Base-by-base conservation (phyloP, 768 basidiomycete species). In the Auricularia auricula-judae region DNA sequence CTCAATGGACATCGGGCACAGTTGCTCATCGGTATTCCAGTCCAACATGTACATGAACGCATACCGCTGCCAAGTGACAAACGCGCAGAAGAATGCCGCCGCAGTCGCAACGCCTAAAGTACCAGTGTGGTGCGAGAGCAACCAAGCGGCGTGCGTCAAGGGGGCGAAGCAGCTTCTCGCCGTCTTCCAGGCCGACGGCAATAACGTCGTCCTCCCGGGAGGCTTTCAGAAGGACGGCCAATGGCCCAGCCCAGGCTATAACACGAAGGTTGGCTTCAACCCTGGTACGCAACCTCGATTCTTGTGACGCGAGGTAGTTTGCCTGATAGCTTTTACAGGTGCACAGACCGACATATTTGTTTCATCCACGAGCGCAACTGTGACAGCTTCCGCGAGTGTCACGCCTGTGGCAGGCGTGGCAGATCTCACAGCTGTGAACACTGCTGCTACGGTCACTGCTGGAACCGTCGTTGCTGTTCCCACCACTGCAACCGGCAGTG, bases 1-100 rank as follows among this genome's bases (percentile, higher is more conserved):
- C 12, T 42, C 39, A 42, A 14, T 42, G 58, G 64, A 23, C 23
- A 23, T 23, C 23, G 47, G 65, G 65, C 12, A 42, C 2, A 42
- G 7, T 42, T 8, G 2, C 39, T 42, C 3, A 42, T 14, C 3
- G 39, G 39, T 7, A 7, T 7, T 14, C 2, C 10, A 59, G 53
- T 63, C 65, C 5, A 66, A 66, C 59, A 64, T 66, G 23, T 66
- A 66, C 59, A 58, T 64, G 36, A 35, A 4, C 39, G 44, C 63
- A 14, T 64, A 64, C 23, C 29, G 63, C 16, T 66, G 63, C 54
- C 53, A 60, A 14, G 65, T 66, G 8, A 36, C 63, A 11, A 43
- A 43, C 23, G 39, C 63, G 12, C 43, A 36, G 18, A 34, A 23
- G 12, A 65, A 14, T 18, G 59, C 64, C 14, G n/a, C 64, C 5